Base-by-base conservation (phyloP, 345 rosid species). In the Brassica juncea region DNA sequence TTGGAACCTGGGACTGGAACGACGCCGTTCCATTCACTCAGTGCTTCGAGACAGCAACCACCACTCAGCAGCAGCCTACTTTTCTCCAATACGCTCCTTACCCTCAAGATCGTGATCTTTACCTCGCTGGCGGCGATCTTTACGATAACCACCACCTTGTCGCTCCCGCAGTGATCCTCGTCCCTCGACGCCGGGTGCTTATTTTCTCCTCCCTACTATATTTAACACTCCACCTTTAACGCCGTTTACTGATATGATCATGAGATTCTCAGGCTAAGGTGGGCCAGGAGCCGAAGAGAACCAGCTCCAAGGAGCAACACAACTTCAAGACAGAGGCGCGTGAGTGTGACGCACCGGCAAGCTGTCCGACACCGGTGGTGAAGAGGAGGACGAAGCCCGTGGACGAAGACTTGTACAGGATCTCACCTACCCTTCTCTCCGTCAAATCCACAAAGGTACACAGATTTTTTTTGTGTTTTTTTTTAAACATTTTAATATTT, bases 1-100 rank as follows among this genome's bases (percentile, higher is more conserved):
- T 96, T 68, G 98, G 99, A 5, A 92, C 97, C 91, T 93, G 99
- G 98, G 97, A 96, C 19, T 93, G 98, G 92, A 89, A 90, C 88
- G 89, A 83, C 23, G 91, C 87, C 55, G 85, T 90, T 23, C 94
- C 98, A 0, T 92, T 91, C 82, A 93, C 98, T 71, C 97, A 93
- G 72, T 96, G 99, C 73, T 96, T 96, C 52, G 97, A 96, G 34
- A 84, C 97, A 0, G 92, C 98, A 0, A 83, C 91, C 60, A 49
- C 57, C 60, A 49, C 57, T 49, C 57, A 49, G 6, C 84, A 93
- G 0, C 92, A 89, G 10, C 86, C 90, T 12, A 87, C 93, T 4
- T 70, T 86, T 83, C 86, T 93, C 57, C 97, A 94, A 39, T 90
- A 89, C 83, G 84, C 89, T 70, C 31, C 77, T 79, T 73, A 55